Percentiles rank a stretch among this genome's conserved stretches.
These are phyloP conservation scores for Cyphellophora europaea DNA, from an alignment of 2,329 filamentous ascomycete genomes.

Conservation along the genomic window DNA sequence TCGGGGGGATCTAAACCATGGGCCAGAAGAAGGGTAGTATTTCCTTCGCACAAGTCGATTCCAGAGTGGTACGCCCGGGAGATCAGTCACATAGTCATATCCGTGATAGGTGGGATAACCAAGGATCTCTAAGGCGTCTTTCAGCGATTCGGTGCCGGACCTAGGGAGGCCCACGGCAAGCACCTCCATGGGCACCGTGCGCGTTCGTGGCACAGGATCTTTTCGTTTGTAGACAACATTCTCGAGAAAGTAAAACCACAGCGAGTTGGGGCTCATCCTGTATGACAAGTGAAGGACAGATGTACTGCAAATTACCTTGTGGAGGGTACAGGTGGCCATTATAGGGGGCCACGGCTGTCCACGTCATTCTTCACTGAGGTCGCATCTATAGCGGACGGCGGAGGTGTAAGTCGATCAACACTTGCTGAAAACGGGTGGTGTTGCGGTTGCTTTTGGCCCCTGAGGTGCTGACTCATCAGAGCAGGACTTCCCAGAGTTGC, in stretches of 20 bases:
- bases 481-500: too few species aligned
- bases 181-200: slow-evolving; percentile 3
- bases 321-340: too few species aligned
- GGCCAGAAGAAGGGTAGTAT: background rate
- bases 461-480: too few species aligned
- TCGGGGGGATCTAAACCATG: background rate
- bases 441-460: too few species aligned
- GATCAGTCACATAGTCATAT: too few species aligned
- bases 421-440: too few species aligned
- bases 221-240: background rate
- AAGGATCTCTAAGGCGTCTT: slow-evolving; percentile 2
- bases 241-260: background rate
- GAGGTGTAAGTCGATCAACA: too few species aligned
- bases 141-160: slow-evolving; percentile 6
- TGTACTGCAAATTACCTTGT: too few species aligned
- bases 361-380: too few species aligned
- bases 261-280: background rate
- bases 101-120: slow-evolving; percentile 5
- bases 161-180: slow-evolving; percentile 5
- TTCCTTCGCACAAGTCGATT: slow-evolving; percentile 1
- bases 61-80: background rate
- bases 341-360: too few species aligned
- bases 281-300: too few species aligned
- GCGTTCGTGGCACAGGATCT: background rate
- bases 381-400: too few species aligned